These are phyloP conservation scores for Vanrija sp. DNA, from an alignment of 1,284 basidiomycete species.

Conservation along the genomic window DNA sequence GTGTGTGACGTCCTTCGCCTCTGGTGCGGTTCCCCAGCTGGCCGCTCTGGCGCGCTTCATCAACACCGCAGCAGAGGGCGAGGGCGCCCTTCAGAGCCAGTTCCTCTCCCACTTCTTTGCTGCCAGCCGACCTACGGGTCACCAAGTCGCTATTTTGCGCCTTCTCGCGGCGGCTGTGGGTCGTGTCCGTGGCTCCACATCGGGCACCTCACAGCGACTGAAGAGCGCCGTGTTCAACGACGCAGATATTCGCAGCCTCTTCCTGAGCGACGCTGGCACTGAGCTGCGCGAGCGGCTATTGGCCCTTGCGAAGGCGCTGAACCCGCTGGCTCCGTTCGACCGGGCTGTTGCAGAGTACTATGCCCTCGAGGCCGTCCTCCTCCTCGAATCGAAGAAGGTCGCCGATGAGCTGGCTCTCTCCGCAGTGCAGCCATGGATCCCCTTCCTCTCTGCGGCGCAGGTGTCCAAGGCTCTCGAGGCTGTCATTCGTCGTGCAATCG, in stretches of 20 bases:
- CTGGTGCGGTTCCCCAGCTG: background rate
- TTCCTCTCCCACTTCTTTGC: conserved; percentile 23
- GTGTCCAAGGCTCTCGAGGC: conserved; percentile 9
- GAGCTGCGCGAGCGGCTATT: conserved; percentile 1
- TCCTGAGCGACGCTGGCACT: conserved; percentile 11
- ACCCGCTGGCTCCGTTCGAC: conserved; percentile 10
- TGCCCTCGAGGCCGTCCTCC: conserved; percentile 16
- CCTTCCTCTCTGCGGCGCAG: conserved; percentile 23
- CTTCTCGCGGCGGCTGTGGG: background rate
- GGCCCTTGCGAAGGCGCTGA: background rate
- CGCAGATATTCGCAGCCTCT: conserved; percentile 10
- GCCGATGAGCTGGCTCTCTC: conserved; percentile 18
- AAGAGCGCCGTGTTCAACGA: conserved; percentile 19
- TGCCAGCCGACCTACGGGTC: background rate
- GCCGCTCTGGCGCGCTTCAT: conserved; percentile 6
- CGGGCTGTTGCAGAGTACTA: conserved; percentile 24
- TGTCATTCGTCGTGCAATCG: too few relatives aligned
- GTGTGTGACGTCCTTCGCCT: conserved; percentile 2
- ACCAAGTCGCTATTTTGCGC: background rate
- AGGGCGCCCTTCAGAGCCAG: conserved; percentile 14
- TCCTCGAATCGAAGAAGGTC: conserved; percentile 23
- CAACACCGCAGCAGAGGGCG: conserved; percentile 3
- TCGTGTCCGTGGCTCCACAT: background rate
- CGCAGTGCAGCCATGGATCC: conserved; percentile 28
- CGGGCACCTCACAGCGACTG: conserved; percentile 1